These are phyloP conservation scores for Nothopassalora personata DNA, from an alignment of 2,329 filamentous ascomycete genomes.

Conservation along the genomic window DNA sequence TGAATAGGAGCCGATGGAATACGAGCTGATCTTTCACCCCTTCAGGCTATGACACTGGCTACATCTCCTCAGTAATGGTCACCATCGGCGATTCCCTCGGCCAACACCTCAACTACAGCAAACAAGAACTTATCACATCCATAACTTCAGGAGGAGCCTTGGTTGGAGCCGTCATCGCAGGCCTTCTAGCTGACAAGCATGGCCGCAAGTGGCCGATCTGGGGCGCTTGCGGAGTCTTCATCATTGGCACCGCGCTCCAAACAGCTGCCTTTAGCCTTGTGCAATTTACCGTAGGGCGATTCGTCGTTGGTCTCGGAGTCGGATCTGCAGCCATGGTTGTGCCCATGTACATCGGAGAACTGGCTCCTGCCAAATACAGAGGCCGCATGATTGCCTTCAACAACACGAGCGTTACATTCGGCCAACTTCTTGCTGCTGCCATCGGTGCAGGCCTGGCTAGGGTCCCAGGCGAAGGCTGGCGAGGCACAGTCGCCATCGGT, in stretches of 20 bases:
- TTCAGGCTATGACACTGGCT: conserved; percentile 44
- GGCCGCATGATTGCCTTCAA: conserved; percentile 48
- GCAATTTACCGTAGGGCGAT: conserved; percentile 43
- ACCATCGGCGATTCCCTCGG: conserved; percentile 39
- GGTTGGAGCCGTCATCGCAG: conserved; percentile 37
- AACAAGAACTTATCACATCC: conserved; percentile 50
- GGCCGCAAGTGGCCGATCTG: conserved; percentile 41
- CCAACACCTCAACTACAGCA: conserved; percentile 36
- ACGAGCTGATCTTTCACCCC: not conserved
- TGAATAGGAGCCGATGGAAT: conserved; percentile 1
- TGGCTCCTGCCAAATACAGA: conserved; percentile 47
- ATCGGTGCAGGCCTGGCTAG: conserved; percentile 32
- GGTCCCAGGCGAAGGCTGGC: conserved; percentile 42
- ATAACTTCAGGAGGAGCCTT: conserved; percentile 48
- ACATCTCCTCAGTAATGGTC: conserved; percentile 44
- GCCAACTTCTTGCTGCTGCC: conserved; percentile 30
- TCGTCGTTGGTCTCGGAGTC: conserved; percentile 49
- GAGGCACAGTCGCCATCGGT: conserved; percentile 47
- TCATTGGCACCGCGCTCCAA: conserved; percentile 33
- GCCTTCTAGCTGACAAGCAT: conserved; percentile 34
- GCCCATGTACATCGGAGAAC: conserved; percentile 46
- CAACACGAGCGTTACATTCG: conserved; percentile 39
- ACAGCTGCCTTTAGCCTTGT: conserved; percentile 30
- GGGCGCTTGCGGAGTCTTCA: conserved; percentile 38
- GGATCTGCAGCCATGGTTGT: conserved; percentile 43